These are phyloP conservation scores for Aspergillus unguis DNA, from an alignment of 2,329 filamentous ascomycete species.

Conservation along the genomic window DNA sequence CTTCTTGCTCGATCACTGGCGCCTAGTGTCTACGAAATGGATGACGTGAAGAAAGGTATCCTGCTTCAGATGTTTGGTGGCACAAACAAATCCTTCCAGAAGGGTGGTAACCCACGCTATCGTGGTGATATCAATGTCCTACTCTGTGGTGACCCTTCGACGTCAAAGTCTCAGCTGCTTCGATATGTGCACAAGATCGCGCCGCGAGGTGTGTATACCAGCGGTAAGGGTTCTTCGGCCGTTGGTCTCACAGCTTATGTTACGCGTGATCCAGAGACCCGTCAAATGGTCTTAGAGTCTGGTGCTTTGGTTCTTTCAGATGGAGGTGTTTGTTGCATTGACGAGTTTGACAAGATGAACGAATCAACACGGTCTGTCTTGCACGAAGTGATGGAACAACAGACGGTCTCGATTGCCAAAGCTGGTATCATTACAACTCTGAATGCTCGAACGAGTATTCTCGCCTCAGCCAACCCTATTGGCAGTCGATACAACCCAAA, in stretches of 20 bases:
- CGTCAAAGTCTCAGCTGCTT: slow-evolving; percentile 90
- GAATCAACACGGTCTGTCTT: slow-evolving; percentile 70
- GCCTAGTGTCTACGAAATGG: slow-evolving; percentile 95
- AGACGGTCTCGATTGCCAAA: slow-evolving; percentile 74
- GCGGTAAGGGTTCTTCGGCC: slow-evolving; percentile 71
- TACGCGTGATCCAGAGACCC: slow-evolving; percentile 69
- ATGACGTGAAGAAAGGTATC: slow-evolving; percentile 98
- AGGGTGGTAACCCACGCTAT: slow-evolving; percentile 92
- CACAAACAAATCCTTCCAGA: slow-evolving; percentile 96
- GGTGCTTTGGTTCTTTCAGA: slow-evolving; percentile 71
- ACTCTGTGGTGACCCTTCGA: slow-evolving; percentile 94
- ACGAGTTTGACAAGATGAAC: slow-evolving; percentile 79
- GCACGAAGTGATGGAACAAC: slow-evolving; percentile 79
- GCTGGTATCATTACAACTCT: slow-evolving; percentile 80
- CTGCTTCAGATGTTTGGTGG: slow-evolving; percentile 94
- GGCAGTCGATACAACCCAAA: slow-evolving; percentile 97
- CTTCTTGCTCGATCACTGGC: slow-evolving; percentile 85
- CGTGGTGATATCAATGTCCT: slow-evolving; percentile 96
- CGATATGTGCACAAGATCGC: slow-evolving; percentile 97
- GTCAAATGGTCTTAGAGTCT: slow-evolving; percentile 70
- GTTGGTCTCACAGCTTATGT: slow-evolving; percentile 76
- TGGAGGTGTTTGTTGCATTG: slow-evolving; percentile 73
- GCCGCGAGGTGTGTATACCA: slow-evolving; percentile 77
- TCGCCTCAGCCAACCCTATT: slow-evolving; percentile 96
- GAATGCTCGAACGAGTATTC: slow-evolving; percentile 90